Percentiles rank a stretch among this genome's conserved stretches.
phyloP scores from a whole-genome alignment of 768 basidiomycete species.

The Mycena kentingensis region DNA sequence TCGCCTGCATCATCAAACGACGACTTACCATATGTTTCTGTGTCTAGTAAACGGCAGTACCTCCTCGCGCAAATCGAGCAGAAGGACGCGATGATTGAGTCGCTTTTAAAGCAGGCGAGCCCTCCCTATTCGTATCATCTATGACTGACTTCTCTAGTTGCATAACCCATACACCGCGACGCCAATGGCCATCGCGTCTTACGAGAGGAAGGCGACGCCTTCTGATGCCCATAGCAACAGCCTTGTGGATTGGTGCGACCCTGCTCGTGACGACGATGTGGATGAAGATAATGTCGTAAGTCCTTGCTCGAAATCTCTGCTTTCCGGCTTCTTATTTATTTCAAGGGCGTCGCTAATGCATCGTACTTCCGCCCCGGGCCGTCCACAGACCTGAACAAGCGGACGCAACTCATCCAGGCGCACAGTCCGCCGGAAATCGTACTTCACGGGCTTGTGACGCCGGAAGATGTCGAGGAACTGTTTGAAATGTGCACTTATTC shows the following conservation, averaged over 20 bases:
- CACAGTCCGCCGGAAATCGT: constrained; percentile 82
- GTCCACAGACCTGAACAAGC: constrained; percentile 69
- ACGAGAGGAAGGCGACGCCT: constrained; percentile 74
- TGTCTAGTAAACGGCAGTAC: constrained; percentile 78
- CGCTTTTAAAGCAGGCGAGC: constrained; percentile 74
- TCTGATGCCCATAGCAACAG: constrained; percentile 69
- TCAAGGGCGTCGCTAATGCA: constrained; percentile 77
- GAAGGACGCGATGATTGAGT: constrained; percentile 85
- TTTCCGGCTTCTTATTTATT: constrained; percentile 5
- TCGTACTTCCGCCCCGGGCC: constrained; percentile 82
- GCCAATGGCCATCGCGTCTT: constrained; percentile 76
- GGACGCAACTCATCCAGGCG: constrained; percentile 72
- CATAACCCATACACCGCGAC: constrained; percentile 83
- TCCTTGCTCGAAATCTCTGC: constrained; percentile 12
- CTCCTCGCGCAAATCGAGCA: constrained; percentile 85
- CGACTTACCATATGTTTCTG: constrained; percentile 41
- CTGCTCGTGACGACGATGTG: constrained; percentile 33
- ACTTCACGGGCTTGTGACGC: constrained; percentile 75
- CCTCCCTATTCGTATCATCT: not conserved
- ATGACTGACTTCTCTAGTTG: constrained; percentile 42
- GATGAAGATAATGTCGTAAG: constrained; percentile 68
- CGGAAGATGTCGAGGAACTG: constrained; percentile 78
- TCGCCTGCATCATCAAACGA: constrained; percentile 36
- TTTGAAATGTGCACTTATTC: constrained; percentile 64
- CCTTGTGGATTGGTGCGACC: constrained; percentile 65